A percentile compares a stretch with the other conserved stretches of the same genome.
These are phyloP conservation scores for Thamnidium elegans DNA, from an alignment of 192 early-diverging fungal species.

Conservation along the genomic window DNA sequence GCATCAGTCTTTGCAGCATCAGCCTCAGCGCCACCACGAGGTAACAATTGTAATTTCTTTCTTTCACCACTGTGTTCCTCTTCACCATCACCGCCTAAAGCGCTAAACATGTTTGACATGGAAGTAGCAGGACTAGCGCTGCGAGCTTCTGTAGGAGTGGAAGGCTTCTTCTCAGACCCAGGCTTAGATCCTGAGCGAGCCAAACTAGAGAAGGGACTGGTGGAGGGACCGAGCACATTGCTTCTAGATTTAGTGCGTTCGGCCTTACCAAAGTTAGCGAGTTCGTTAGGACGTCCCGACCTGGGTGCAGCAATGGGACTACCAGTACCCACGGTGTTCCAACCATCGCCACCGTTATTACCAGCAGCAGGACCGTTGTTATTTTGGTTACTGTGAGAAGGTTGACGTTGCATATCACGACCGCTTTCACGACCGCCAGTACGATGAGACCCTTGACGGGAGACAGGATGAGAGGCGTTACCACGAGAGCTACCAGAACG, in stretches of 20 bases:
- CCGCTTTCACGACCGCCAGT: conserved; percentile 42
- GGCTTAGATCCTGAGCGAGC: conserved; percentile 19
- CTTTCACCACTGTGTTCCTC: conserved; percentile 9
- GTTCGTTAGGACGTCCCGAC: conserved; percentile 61
- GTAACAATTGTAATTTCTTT: conserved; percentile 28
- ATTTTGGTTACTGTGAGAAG: conserved; percentile 11
- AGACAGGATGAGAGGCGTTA: conserved; percentile 59
- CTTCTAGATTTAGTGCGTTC: conserved; percentile 49
- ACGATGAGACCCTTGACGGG: conserved; percentile 57
- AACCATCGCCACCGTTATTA: conserved; percentile 57
- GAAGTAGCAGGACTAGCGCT: conserved; percentile 20
- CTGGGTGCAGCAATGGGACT: conserved; percentile 24
- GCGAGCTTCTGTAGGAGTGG: conserved; percentile 10
- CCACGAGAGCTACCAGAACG: conserved; percentile 61
- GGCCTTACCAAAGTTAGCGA: conserved; percentile 74
- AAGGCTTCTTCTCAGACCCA: conserved; percentile 17
- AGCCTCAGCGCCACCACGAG: conserved; percentile 16
- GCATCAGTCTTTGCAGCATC: not conserved
- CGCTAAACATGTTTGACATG: conserved; percentile 35
- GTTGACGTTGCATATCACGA: conserved; percentile 33
- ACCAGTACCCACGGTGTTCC: conserved; percentile 60
- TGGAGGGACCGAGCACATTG: conserved; percentile 49
- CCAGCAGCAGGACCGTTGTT: conserved; percentile 38
- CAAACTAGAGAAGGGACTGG: conserved; percentile 29
- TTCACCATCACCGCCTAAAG: conserved; percentile 28